phyloP scores from a whole-genome alignment of 257 asterid genomes.

The Scutellaria galericulata region DNA sequence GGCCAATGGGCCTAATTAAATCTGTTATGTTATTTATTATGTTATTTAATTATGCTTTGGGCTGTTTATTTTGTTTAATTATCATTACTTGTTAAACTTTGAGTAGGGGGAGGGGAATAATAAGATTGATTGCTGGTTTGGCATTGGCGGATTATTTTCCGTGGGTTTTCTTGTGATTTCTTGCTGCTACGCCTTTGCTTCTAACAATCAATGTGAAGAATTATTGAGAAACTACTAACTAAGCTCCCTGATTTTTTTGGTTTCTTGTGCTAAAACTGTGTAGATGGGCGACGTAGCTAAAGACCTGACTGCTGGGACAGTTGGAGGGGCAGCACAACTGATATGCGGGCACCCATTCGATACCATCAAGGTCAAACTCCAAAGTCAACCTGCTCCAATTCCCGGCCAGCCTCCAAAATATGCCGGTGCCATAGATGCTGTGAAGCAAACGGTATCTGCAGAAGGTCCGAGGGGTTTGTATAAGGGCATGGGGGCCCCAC shows the following conservation, averaged over 20 bases:
- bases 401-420: conserved; percentile 81
- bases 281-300: conserved; percentile 69
- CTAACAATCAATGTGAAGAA: not conserved
- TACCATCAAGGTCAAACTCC: conserved; percentile 96
- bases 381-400: conserved; percentile 86
- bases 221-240: not conserved
- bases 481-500: conserved; percentile 99
- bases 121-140: too few relatives aligned
- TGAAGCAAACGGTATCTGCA: conserved; percentile 82
- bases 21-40: too few relatives aligned
- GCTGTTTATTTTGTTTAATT: too few relatives aligned
- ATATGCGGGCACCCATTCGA: conserved; percentile 92
- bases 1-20: too few relatives aligned
- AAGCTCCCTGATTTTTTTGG: not conserved
- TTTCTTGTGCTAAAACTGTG: conserved; percentile 19
- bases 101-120: too few relatives aligned
- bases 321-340: conserved; percentile 93
- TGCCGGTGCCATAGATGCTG: conserved; percentile 89
- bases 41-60: too few relatives aligned
- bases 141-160: too few relatives aligned
- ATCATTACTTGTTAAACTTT: too few relatives aligned
- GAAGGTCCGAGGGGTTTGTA: conserved; percentile 93
- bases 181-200: too few relatives aligned
- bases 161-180: too few relatives aligned
- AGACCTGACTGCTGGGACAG: conserved; percentile 42